Evolutionary conservation across 345 rosid species (phyloP), one percentile per base, ranked within the genome.

Genomic region (Linum trigynum): DNA sequence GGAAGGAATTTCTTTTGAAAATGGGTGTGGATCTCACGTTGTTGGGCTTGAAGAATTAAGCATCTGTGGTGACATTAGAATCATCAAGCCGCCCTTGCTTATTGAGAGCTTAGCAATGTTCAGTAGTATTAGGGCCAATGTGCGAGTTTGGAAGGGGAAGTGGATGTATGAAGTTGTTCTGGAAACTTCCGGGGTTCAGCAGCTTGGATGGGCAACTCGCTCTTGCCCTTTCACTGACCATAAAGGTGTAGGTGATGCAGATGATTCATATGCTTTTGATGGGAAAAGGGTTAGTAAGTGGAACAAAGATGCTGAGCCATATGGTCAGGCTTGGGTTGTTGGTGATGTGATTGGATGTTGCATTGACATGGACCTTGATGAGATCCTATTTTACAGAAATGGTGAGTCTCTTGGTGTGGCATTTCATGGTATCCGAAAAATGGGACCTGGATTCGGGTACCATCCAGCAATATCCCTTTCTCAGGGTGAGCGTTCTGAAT

Each of bases 181-280:
- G 56, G 99, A 90, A 79, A 90, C 97, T 72, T 85, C 90, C n/a
- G 97, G 97, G 51, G 79, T 90, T 58, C 99, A 86, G 53, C 95
- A 86, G 73, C 88, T 94, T 67, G 99, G 99, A 39, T 94, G 99
- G 99, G 97, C 97, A 15, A 90, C 96, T 36, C 78, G 81, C 59
- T 77, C 90, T 53, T 94, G 97, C 68, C 96, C 92, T 38, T 94
- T 94, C 71, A 90, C 92, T 41, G 95, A 94, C 53, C 95, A 80
- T 78, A 82, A 87, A 65, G 98, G 98, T 65, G 99, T 94, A 12
- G 99, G 99, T 41, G 97, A 94, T 83, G 94, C 92, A 39, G 96
- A 90, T 69, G 96, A 94, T 86, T 94, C 99, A 1, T 94, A 90
- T 82, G 99, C 99, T 62, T 94, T 85, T 77, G 99, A 94, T 81